Conservation (phyloP, 2,329 filamentous ascomycete species). For the Colletotrichum paranaense region DNA sequence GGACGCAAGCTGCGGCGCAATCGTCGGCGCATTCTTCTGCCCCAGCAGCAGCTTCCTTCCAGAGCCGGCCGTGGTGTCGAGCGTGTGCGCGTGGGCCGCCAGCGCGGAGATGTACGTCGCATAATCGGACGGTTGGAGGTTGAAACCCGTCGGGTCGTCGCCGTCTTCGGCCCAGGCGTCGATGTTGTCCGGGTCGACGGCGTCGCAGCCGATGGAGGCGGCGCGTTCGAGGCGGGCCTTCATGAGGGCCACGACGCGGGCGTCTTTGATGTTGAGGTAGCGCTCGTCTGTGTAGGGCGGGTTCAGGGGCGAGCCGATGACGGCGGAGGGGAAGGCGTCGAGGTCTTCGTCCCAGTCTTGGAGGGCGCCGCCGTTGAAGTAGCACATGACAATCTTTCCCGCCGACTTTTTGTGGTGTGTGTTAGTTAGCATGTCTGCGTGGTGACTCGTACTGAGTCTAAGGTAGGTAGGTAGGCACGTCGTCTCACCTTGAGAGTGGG, state of each 20-base stretch:
- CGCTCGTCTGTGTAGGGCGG: slow-evolving; percentile 42
- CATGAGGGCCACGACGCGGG: slow-evolving; percentile 43
- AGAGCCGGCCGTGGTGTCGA: slow-evolving; percentile 39
- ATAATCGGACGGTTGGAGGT: slow-evolving; percentile 43
- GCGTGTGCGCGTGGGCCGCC: slow-evolving; percentile 44
- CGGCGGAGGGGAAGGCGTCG: slow-evolving; percentile 39
- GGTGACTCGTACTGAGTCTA: too few species aligned
- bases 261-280: slow-evolving; percentile 44
- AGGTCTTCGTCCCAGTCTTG: slow-evolving; percentile 42
- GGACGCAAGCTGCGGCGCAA: slow-evolving; percentile 40
- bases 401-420: slow-evolving; percentile 17
- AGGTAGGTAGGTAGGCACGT: too few species aligned
- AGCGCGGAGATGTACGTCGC: slow-evolving; percentile 43
- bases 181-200: slow-evolving; percentile 49
- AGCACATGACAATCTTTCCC: slow-evolving; percentile 47
- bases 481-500: slow-evolving; percentile 42
- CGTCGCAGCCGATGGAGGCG: slow-evolving; percentile 45
- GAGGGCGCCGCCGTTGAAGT: slow-evolving; percentile 47
- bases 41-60: slow-evolving; percentile 43
- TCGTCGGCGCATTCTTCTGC: slow-evolving; percentile 47
- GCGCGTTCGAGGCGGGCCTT: slow-evolving; percentile 44
- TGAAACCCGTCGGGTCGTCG: slow-evolving; percentile 44
- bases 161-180: slow-evolving; percentile 43
- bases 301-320: slow-evolving; percentile 40
- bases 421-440: neutral